A percentile compares a stretch with the other conserved stretches of the same genome.
These are phyloP conservation scores for Amaranthus tricolor DNA, from an alignment of 179 eudicot species.

Conservation along the genomic window DNA sequence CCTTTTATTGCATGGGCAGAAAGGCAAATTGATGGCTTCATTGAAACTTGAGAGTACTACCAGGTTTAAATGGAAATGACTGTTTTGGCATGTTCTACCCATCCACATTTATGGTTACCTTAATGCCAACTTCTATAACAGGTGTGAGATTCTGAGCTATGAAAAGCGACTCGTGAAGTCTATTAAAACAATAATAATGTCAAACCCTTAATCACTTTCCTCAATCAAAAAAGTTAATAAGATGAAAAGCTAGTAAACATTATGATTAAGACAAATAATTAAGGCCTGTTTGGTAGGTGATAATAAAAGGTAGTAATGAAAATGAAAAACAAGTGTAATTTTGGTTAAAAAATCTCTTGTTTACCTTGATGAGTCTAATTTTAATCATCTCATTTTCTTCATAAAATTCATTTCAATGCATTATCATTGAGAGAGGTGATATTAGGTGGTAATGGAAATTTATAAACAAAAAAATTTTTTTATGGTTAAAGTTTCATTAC, in stretches of 20 bases:
- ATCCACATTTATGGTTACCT: neutral
- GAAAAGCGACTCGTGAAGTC: neutral
- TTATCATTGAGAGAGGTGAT: no score
- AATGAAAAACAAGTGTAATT: no score
- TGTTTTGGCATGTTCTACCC: neutral
- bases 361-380: no score
- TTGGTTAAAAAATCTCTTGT: no score
- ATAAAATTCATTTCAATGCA: no score
- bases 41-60: neutral
- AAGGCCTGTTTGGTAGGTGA: no score
- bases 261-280: neutral
- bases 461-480: neutral
- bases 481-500: neutral
- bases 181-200: neutral
- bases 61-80: neutral
- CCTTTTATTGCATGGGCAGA: neutral
- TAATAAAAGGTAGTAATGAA: no score
- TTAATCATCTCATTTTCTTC: no score
- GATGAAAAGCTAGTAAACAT: no score
- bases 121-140: neutral
- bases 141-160: neutral
- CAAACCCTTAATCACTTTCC: neutral
- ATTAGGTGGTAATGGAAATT: no score
- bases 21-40: neutral
- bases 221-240: neutral